Evolutionary conservation across 805 yeast genomes (phyloP).

Genomic region (Kluyveromyces aestuarii): DNA sequence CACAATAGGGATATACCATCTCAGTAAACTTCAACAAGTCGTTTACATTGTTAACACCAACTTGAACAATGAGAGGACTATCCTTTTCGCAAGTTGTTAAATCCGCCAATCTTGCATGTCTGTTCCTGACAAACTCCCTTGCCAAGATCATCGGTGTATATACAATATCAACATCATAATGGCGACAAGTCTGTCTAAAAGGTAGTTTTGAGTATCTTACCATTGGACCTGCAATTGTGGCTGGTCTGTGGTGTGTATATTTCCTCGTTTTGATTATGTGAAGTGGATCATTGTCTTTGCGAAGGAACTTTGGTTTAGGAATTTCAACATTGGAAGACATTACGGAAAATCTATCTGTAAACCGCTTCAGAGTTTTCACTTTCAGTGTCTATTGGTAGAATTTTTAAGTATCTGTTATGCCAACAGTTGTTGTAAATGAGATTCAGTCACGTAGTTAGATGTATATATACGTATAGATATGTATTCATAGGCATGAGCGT

Average conservation of each 20-base stretch:
- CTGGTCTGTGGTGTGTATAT: constrained; percentile 41
- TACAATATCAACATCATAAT: constrained; percentile 69
- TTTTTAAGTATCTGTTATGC: too few species aligned
- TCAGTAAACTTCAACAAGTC: constrained; percentile 78
- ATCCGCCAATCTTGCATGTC: constrained; percentile 71
- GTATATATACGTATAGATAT: not conserved
- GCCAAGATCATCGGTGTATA: constrained; percentile 97
- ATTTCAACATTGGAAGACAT: constrained; percentile 1
- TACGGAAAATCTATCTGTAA: not conserved
- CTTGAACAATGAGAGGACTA: constrained; percentile 72
- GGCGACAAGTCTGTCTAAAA: constrained; percentile 70
- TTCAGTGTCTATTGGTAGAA: not conserved
- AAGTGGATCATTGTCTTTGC: constrained; percentile 43
- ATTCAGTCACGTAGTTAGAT: not conserved
- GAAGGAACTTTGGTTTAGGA: constrained; percentile 24
- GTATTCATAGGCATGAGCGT: too few species aligned
- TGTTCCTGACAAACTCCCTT: constrained; percentile 83
- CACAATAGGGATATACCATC: constrained; percentile 84
- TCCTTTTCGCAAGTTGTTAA: constrained; percentile 72
- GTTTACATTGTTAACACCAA: constrained; percentile 77
- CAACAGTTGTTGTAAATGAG: not conserved
- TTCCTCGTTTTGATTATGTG: constrained; percentile 40
- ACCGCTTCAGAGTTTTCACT: not conserved
- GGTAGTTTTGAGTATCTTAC: constrained; percentile 93
- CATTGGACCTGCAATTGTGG: constrained; percentile 85